Conservation (phyloP, 169 alveolate genomes). For the Plasmodium adleri region DNA sequence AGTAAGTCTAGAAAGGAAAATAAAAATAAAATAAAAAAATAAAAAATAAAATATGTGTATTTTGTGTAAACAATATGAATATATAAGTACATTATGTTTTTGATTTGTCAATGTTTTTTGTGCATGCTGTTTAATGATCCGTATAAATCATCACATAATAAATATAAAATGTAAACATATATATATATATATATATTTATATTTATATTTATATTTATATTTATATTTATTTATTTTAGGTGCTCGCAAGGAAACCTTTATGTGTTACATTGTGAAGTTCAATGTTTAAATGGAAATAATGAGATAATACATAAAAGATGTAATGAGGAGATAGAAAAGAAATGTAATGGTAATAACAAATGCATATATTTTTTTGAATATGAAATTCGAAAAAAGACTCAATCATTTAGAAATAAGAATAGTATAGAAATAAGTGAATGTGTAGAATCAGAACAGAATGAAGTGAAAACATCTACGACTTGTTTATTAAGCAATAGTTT, state of each 20-base stretch:
- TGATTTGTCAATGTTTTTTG: too few species aligned
- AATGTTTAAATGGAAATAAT: conserved; percentile 23
- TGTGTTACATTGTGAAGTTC: conserved; percentile 43
- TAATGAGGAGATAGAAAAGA: conserved; percentile 22
- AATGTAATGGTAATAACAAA: conserved; percentile 15
- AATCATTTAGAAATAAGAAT: conserved; percentile 6
- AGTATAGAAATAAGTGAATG: conserved; percentile 37
- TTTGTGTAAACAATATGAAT: too few species aligned
- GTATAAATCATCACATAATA: neutral
- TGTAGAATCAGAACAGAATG: conserved; percentile 35
- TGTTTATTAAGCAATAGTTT: conserved; percentile 28
- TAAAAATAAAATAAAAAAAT: neutral
- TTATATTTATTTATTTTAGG: neutral
- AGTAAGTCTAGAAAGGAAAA: conserved; percentile 26
- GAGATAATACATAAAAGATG: conserved; percentile 31
- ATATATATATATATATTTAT: neutral
- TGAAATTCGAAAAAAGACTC: neutral
- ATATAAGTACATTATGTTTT: too few species aligned
- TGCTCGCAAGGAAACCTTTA: conserved; percentile 35
- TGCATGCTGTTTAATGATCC: neutral
- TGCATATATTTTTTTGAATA: conserved; percentile 46
- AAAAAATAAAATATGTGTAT: neutral
- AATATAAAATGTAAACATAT: neutral
- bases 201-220: neutral
- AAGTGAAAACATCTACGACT: conserved; percentile 30